These are phyloP conservation scores for Ogataea trehalophila DNA, from an alignment of 805 yeast genomes.

Conservation along the genomic window DNA sequence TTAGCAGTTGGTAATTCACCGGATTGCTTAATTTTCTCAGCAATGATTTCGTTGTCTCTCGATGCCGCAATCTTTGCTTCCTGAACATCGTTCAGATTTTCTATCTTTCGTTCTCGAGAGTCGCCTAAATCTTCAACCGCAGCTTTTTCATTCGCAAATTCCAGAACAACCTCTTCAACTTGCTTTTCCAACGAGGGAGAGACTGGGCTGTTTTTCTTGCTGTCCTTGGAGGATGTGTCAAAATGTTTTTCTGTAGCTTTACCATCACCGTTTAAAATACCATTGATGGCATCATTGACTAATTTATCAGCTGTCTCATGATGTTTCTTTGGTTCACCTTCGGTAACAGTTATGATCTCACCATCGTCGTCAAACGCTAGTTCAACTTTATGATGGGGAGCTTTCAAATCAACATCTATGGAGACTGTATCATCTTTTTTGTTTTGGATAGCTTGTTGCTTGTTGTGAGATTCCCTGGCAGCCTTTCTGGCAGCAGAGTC, in stretches of 20 bases:
- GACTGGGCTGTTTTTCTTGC: not conserved
- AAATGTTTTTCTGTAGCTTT: too few species aligned
- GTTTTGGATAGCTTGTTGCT: not conserved
- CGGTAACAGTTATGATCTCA: not conserved
- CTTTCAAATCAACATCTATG: not conserved
- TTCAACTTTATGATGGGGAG: not conserved
- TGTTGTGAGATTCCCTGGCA: not conserved
- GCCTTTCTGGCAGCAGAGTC: not conserved
- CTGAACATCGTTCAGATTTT: slow-evolving; percentile 3
- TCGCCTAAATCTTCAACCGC: not conserved
- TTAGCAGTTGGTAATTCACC: slow-evolving; percentile 23
- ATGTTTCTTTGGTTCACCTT: not conserved
- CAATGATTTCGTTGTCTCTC: slow-evolving; percentile 19
- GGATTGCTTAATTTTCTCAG: slow-evolving; percentile 18
- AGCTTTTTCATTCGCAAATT: not conserved
- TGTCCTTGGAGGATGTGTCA: not conserved
- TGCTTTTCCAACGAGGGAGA: slow-evolving; percentile 1
- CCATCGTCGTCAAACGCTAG: not conserved
- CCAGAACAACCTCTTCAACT: not conserved
- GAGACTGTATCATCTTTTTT: not conserved
- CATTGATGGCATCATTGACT: not conserved
- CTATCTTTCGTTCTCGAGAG: slow-evolving; percentile 6
- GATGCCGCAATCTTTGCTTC: slow-evolving; percentile 13
- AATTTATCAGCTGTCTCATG: not conserved
- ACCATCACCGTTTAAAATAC: not conserved